phyloP scores from a whole-genome alignment of 805 yeast genomes.

The Grigorovia jiainica region DNA sequence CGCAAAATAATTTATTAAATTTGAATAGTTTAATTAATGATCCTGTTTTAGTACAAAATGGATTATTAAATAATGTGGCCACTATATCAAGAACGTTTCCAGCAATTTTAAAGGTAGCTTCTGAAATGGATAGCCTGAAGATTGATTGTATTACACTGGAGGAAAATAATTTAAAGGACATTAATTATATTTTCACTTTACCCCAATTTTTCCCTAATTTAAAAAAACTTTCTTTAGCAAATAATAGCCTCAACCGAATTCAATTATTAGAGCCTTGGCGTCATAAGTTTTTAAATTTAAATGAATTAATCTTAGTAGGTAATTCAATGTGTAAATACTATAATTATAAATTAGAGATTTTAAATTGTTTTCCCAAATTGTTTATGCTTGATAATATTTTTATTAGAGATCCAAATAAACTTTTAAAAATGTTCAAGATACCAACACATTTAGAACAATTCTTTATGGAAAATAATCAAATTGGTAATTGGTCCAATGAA shows the following conservation, averaged over 20 bases:
- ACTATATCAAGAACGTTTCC: slow-evolving; percentile 78
- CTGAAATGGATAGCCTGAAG: too few species aligned
- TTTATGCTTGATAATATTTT: slow-evolving; percentile 68
- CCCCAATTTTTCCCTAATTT: slow-evolving; percentile 68
- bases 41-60: slow-evolving; percentile 46
- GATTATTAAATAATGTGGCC: slow-evolving; percentile 52
- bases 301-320: slow-evolving; percentile 69
- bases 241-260: slow-evolving; percentile 55
- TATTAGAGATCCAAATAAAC: slow-evolving; percentile 63
- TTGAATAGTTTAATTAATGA: slow-evolving; percentile 58
- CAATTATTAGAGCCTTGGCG: slow-evolving; percentile 65
- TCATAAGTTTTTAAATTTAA: slow-evolving; percentile 58
- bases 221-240: slow-evolving; percentile 68
- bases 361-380: slow-evolving; percentile 70
- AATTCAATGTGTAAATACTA: slow-evolving; percentile 57
- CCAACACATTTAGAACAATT: slow-evolving; percentile 50
- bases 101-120: slow-evolving; percentile 78
- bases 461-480: slow-evolving; percentile 72
- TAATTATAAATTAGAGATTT: slow-evolving; percentile 48
- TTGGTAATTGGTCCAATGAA: slow-evolving; percentile 62
- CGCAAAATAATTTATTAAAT: slow-evolving; percentile 56
- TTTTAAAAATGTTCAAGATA: slow-evolving; percentile 41
- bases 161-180: slow-evolving; percentile 54
- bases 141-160: slow-evolving; percentile 68
- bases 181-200: slow-evolving; percentile 49